phyloP scores from a whole-genome alignment of 176 grass and related monocot species.

The Canna indica region DNA sequence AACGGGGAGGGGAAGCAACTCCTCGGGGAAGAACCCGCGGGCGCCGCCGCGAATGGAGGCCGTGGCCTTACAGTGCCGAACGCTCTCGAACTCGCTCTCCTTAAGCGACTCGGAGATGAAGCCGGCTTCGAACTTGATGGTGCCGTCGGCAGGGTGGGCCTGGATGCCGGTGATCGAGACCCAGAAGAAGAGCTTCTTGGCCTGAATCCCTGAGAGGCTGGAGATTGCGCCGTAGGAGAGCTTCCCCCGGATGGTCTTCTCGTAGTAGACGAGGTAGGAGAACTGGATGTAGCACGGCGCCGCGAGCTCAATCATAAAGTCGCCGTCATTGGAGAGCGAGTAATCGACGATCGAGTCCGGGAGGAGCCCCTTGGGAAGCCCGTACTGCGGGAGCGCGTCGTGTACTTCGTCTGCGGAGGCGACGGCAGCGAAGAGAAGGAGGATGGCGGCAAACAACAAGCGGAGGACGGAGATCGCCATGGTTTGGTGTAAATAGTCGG shows the following conservation, averaged over 20 bases:
- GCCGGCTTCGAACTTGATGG: conserved; percentile 47
- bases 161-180: conserved; percentile 46
- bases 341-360: conserved; percentile 50
- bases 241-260: conserved; percentile 35
- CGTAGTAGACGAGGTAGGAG: conserved; percentile 55
- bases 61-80: conserved; percentile 33
- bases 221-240: conserved; percentile 45
- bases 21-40: conserved; percentile 44
- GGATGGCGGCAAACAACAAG: not conserved
- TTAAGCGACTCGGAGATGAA: conserved; percentile 45
- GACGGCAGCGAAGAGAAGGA: conserved; percentile 4
- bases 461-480: conserved; percentile 9
- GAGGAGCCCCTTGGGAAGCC: conserved; percentile 63
- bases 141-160: conserved; percentile 33
- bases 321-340: conserved; percentile 36
- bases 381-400: conserved; percentile 57
- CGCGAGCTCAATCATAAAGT: conserved; percentile 55
- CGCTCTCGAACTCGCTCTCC: conserved; percentile 32
- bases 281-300: conserved; percentile 63
- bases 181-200: conserved; percentile 77
- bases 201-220: conserved; percentile 54
- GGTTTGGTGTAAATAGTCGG: no score
- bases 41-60: conserved; percentile 31
- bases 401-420: conserved; percentile 20
- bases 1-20: conserved; percentile 31